These are phyloP conservation scores for Rheum nobile DNA, from an alignment of 148 eudicot species.

Conservation along the genomic window DNA sequence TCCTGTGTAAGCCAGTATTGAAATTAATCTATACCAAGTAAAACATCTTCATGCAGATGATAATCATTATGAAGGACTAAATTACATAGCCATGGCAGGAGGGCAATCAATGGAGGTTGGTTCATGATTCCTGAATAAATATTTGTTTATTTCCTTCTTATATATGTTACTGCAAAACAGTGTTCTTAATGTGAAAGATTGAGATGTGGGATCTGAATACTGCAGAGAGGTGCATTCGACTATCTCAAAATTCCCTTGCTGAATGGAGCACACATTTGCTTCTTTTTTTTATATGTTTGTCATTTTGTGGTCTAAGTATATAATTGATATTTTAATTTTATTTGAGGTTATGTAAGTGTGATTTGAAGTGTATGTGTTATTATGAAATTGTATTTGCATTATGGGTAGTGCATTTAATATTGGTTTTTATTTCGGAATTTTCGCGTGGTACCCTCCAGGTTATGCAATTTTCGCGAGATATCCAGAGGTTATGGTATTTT, in stretches of 20 bases:
- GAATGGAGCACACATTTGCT: too few relatives aligned
- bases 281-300: too few relatives aligned
- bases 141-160: not conserved
- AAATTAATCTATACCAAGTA: not conserved
- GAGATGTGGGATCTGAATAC: slow-evolving; percentile 89
- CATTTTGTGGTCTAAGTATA: too few relatives aligned
- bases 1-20: not conserved
- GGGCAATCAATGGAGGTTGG: slow-evolving; percentile 63
- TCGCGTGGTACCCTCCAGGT: too few relatives aligned
- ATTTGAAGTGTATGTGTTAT: too few relatives aligned
- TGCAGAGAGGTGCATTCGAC: slow-evolving; percentile 43
- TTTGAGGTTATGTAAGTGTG: too few relatives aligned
- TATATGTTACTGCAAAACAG: slow-evolving; percentile 10
- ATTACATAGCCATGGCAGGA: slow-evolving; percentile 65
- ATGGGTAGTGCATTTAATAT: too few relatives aligned
- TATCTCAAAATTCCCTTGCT: slow-evolving; percentile 33
- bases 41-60: slow-evolving; percentile 20
- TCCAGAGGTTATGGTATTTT: too few relatives aligned
- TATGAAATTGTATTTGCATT: too few relatives aligned
- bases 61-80: slow-evolving; percentile 29
- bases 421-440: too few relatives aligned
- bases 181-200: slow-evolving; percentile 37
- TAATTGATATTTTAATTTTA: too few relatives aligned
- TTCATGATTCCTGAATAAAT: not conserved
- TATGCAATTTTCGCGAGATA: too few relatives aligned